Evolutionary conservation across 2,329 filamentous ascomycete species (phyloP).

Genomic region (Cordyceps cicadae): DNA sequence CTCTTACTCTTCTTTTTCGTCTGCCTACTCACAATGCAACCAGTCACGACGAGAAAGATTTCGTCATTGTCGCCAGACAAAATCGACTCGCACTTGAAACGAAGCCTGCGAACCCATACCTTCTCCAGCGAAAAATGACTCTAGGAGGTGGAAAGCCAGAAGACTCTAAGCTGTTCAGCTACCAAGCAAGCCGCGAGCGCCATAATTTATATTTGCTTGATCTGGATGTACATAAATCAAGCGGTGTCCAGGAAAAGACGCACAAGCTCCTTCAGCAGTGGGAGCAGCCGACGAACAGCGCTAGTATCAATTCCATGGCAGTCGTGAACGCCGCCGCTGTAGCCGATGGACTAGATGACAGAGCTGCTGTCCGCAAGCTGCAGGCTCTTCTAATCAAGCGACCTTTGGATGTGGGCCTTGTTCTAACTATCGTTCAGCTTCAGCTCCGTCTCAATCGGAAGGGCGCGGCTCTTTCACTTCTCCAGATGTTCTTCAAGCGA

Average conservation of each 20-base stretch:
- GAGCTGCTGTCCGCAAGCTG: slow-evolving; percentile 61
- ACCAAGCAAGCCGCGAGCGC: slow-evolving; percentile 49
- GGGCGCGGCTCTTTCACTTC: slow-evolving; percentile 62
- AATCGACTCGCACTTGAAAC: slow-evolving; percentile 44
- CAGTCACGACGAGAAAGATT: slow-evolving; percentile 60
- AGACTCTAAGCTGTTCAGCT: slow-evolving; percentile 61
- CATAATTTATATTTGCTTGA: slow-evolving; percentile 58
- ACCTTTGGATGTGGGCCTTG: slow-evolving; percentile 70
- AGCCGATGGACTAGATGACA: slow-evolving; percentile 50
- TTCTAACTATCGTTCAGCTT: slow-evolving; percentile 73
- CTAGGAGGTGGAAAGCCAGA: slow-evolving; percentile 42
- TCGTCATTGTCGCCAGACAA: slow-evolving; percentile 57
- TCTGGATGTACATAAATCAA: slow-evolving; percentile 59
- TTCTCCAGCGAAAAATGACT: slow-evolving; percentile 54
- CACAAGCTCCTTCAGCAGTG: slow-evolving; percentile 28
- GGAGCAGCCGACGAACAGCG: slow-evolving; percentile 21
- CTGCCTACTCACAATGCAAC: slow-evolving; percentile 20
- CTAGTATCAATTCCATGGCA: slow-evolving; percentile 34
- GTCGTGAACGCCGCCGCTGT: slow-evolving; percentile 63
- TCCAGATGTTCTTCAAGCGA: slow-evolving; percentile 66
- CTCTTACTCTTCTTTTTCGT: background rate
- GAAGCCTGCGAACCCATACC: slow-evolving; percentile 53
- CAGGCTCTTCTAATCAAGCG: slow-evolving; percentile 62
- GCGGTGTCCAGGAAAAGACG: slow-evolving; percentile 48
- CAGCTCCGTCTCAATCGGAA: slow-evolving; percentile 66